Evolutionary conservation across 2,329 filamentous ascomycete genomes (phyloP).

Genomic region (Westerdykella sp.): DNA sequence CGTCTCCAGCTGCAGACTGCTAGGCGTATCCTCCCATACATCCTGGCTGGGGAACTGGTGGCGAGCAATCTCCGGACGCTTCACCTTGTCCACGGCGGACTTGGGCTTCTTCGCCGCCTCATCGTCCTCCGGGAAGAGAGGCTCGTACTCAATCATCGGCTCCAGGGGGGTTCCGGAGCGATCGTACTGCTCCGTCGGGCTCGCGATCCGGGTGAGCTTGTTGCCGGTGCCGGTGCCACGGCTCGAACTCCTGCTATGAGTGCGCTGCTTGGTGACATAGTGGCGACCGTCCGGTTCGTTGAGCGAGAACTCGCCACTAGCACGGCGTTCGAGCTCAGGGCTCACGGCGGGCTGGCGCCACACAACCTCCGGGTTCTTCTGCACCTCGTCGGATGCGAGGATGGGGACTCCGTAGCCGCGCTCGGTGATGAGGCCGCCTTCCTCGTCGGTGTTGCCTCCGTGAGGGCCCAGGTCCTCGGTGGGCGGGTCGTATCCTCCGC

Average conservation of each 20-base stretch:
- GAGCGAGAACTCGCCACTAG: conserved; percentile 48
- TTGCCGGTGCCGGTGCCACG: conserved; percentile 52
- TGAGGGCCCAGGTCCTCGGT: conserved; percentile 47
- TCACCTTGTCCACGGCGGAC: conserved; percentile 51
- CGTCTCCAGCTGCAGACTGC: conserved; percentile 68
- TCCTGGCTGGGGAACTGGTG: conserved; percentile 87
- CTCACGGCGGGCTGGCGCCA: conserved; percentile 74
- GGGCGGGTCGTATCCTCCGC: conserved; percentile 48
- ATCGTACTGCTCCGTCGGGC: conserved; percentile 41
- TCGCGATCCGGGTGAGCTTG: conserved; percentile 17
- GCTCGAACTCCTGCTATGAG: conserved; percentile 44
- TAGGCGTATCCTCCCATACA: conserved; percentile 93
- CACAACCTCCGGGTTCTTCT: conserved; percentile 63
- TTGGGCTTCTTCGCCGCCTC: conserved; percentile 52
- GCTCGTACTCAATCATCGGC: conserved; percentile 90
- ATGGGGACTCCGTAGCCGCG: conserved; percentile 69
- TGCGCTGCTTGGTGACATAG: conserved; percentile 48
- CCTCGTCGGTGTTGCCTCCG: conserved; percentile 41
- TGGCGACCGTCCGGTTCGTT: conserved; percentile 30
- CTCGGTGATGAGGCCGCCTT: conserved; percentile 51
- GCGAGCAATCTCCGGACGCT: conserved; percentile 45
- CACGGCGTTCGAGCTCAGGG: conserved; percentile 57
- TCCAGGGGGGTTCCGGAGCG: conserved; percentile 64
- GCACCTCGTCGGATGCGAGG: conserved; percentile 79
- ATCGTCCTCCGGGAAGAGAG: conserved; percentile 73